Conservation (phyloP, 305 asterid species). For the Fraxinus albicans region DNA sequence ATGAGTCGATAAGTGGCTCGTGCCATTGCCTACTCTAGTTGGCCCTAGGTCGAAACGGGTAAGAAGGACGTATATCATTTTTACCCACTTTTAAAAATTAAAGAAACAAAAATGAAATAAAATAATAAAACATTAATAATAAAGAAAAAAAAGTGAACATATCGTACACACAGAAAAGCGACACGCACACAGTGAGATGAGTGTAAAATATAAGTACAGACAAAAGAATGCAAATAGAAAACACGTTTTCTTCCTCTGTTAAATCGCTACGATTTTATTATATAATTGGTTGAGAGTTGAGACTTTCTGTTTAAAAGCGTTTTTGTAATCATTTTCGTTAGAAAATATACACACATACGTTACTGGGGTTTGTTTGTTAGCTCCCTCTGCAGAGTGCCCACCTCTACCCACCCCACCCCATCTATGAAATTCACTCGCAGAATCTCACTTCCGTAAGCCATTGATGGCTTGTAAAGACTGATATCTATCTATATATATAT, state of each 20-base stretch:
- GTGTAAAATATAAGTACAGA: neutral
- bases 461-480: slow-evolving; percentile 6
- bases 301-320: neutral
- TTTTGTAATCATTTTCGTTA: neutral
- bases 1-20: neutral
- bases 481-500: neutral
- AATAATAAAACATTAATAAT: neutral
- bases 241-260: neutral
- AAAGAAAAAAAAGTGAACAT: neutral
- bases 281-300: neutral
- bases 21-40: neutral
- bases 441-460: slow-evolving; percentile 5
- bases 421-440: neutral
- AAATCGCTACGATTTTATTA: neutral
- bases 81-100: neutral
- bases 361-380: neutral
- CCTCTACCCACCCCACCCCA: neutral
- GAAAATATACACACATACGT: neutral
- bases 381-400: neutral
- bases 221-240: neutral
- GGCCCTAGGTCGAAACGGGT: neutral
- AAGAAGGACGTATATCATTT: neutral
- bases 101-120: neutral
- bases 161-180: neutral
- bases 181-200: neutral